Evolutionary conservation across 768 basidiomycete species (phyloP).

Genomic region (Mycena indigotica): DNA sequence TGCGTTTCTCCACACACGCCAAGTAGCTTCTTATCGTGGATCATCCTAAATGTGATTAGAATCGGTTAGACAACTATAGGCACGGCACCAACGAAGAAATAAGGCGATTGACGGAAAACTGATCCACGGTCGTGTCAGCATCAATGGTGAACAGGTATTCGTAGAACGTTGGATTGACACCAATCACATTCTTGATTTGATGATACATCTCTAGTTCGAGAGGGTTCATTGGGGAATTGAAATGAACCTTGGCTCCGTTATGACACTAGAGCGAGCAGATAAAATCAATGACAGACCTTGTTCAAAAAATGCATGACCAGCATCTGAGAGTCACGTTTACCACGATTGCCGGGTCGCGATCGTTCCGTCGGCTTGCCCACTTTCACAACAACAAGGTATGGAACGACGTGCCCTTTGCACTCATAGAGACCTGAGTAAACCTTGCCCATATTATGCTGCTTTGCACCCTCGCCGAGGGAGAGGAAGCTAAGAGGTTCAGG

Average conservation of each 20-base stretch:
- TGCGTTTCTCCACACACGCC: slow-evolving; percentile 96
- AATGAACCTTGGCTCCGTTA: slow-evolving; percentile 73
- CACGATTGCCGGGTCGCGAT: slow-evolving; percentile 91
- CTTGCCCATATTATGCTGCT: slow-evolving; percentile 98
- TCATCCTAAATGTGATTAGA: slow-evolving; percentile 64
- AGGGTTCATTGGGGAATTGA: slow-evolving; percentile 94
- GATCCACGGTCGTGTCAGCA: slow-evolving; percentile 92
- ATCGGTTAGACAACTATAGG: background rate
- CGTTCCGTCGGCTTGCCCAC: slow-evolving; percentile 95
- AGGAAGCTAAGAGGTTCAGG: slow-evolving; percentile 95
- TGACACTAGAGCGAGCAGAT: background rate
- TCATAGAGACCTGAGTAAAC: slow-evolving; percentile 97
- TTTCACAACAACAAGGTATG: slow-evolving; percentile 90
- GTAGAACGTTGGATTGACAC: slow-evolving; percentile 98
- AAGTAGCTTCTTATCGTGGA: slow-evolving; percentile 92
- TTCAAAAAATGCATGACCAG: slow-evolving; percentile 96
- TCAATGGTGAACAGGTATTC: slow-evolving; percentile 94
- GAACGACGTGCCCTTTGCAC: slow-evolving; percentile 91
- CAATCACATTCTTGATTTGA: slow-evolving; percentile 99
- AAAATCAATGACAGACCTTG: slow-evolving; percentile 55
- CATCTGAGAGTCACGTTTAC: slow-evolving; percentile 98
- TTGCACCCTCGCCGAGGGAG: slow-evolving; percentile 90
- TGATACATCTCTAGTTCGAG: slow-evolving; percentile 98
- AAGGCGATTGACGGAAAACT: slow-evolving; percentile 83
- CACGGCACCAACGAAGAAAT: slow-evolving; percentile 80